Evolutionary conservation across 1,139 yeast species (phyloP).

Genomic region (Zygotorulaspora mrakii): DNA sequence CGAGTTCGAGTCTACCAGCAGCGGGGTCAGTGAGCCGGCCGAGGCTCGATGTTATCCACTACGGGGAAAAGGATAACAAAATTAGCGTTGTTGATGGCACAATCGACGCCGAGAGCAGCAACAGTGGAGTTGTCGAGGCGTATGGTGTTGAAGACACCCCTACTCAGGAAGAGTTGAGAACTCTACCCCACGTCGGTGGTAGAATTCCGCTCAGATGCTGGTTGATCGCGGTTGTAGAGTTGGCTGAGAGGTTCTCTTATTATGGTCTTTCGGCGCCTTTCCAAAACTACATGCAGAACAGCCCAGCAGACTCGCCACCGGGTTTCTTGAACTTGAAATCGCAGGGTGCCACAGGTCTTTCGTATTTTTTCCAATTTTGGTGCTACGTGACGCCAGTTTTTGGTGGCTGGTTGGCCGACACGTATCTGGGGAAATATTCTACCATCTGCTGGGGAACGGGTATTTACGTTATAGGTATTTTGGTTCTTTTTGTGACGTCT

Average conservation of each 20-base stretch:
- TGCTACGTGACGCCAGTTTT: constrained; percentile 76
- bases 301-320: constrained; percentile 42
- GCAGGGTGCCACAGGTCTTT: constrained; percentile 68
- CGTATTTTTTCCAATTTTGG: constrained; percentile 77
- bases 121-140: constrained; percentile 10
- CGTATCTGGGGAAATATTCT: constrained; percentile 66
- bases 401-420: constrained; percentile 76
- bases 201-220: constrained; percentile 45
- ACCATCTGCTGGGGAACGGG: constrained; percentile 61
- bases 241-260: constrained; percentile 81
- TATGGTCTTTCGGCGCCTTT: constrained; percentile 75
- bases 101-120: constrained; percentile 3
- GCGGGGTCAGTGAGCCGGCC: constrained; percentile 3
- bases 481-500: constrained; percentile 66
- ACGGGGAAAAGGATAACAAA: constrained; percentile 5
- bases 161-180: constrained; percentile 31
- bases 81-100: constrained; percentile 4
- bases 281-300: constrained; percentile 71
- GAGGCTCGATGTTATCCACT: constrained; percentile 6
- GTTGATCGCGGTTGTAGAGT: constrained; percentile 74
- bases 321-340: constrained; percentile 65
- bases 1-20: constrained; percentile 9
- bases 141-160: constrained; percentile 22
- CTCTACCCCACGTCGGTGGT: constrained; percentile 31
- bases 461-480: constrained; percentile 59